A percentile compares a stretch with the other conserved stretches of the same genome.
phyloP scores from a whole-genome alignment of 108 stramenopile genomes.

The Asterionellopsis glacialis region DNA sequence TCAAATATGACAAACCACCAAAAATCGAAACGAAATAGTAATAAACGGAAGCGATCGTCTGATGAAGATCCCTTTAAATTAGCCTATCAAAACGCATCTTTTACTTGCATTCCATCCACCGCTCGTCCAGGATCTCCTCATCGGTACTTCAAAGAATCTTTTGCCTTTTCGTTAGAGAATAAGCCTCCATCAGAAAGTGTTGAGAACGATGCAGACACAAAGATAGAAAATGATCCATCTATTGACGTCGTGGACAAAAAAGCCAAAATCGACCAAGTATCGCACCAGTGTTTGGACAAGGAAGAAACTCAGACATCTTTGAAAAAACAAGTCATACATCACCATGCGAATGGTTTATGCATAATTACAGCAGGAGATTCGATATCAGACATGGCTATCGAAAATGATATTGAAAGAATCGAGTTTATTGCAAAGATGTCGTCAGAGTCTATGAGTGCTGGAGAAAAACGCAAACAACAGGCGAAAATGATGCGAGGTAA shows the following conservation, averaged over 20 bases:
- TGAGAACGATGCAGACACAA: background rate
- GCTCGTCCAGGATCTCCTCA: conserved; percentile 32
- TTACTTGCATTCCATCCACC: background rate
- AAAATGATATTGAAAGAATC: conserved; percentile 4
- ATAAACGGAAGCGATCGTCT: too few relatives aligned
- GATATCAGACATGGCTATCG: background rate
- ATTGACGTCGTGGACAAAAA: conserved; percentile 2
- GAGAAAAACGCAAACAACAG: conserved; percentile 38
- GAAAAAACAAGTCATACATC: conserved; percentile 50
- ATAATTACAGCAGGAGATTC: conserved; percentile 59
- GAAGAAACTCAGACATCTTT: background rate
- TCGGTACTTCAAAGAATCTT: conserved; percentile 26
- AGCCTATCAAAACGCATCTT: too few relatives aligned
- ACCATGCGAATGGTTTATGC: conserved; percentile 66
- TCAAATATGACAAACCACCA: too few relatives aligned
- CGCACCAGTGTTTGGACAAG: background rate
- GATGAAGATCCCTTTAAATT: too few relatives aligned
- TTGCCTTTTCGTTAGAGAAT: conserved; percentile 3
- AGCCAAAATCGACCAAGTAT: too few relatives aligned
- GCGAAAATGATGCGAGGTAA: conserved; percentile 40
- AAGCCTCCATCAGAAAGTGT: background rate
- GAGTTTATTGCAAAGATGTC: conserved; percentile 11
- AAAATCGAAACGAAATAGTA: too few relatives aligned
- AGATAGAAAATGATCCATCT: background rate
- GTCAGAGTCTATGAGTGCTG: conserved; percentile 28